Evolutionary conservation across 257 asterid genomes (phyloP).

Genomic region (Anisodus acutangulus): DNA sequence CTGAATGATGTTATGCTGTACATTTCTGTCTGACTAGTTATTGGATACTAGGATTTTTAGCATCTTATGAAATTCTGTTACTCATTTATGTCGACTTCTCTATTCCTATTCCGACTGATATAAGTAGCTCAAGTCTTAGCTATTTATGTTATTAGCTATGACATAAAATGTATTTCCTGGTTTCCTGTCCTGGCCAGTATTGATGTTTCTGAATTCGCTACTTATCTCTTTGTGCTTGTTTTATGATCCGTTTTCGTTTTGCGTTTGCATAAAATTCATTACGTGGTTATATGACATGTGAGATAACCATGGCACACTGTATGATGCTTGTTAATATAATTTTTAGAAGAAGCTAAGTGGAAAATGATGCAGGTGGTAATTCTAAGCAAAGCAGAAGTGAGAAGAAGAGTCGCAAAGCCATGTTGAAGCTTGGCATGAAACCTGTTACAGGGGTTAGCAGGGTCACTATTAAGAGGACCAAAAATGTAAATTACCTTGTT

Average conservation of each 20-base stretch:
- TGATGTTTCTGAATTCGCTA: background rate
- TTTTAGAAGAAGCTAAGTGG: background rate
- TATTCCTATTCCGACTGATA: too few relatives aligned
- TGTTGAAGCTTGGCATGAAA: conserved; percentile 91
- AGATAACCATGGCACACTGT: background rate
- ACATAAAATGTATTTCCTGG: background rate
- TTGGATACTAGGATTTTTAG: background rate
- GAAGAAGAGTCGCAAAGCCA: conserved; percentile 65
- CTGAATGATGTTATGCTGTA: background rate
- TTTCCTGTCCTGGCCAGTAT: background rate
- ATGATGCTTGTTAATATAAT: background rate
- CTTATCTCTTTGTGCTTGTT: background rate
- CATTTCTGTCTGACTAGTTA: background rate
- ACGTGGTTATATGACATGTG: background rate
- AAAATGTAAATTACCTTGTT: conserved; percentile 51
- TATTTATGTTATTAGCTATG: background rate
- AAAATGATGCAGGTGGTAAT: conserved; percentile 34
- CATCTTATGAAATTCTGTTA: background rate
- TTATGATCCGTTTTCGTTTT: background rate
- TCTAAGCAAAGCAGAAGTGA: conserved; percentile 92
- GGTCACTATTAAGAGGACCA: conserved; percentile 79
- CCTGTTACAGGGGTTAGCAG: conserved; percentile 79
- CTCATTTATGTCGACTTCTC: background rate
- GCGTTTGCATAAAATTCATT: background rate
- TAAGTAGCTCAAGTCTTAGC: background rate